Percentiles rank a stretch among this genome's conserved stretches.
phyloP scores from a whole-genome alignment of 2,329 filamentous ascomycete genomes.

The Rhinocladiella mackenziei region DNA sequence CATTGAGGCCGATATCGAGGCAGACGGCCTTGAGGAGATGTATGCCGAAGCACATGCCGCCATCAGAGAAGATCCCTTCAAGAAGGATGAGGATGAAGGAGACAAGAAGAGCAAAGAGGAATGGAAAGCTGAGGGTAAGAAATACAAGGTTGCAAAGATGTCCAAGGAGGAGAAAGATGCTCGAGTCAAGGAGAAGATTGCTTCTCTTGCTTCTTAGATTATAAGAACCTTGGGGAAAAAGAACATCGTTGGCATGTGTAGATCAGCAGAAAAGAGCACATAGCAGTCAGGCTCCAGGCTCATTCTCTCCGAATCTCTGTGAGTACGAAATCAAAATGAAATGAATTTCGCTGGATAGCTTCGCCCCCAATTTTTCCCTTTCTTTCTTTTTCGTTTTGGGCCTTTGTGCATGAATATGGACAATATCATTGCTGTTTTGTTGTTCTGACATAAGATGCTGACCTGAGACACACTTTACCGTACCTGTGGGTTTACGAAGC shows the following conservation, averaged over 20 bases:
- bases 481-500: too few species aligned
- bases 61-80: conserved; percentile 97
- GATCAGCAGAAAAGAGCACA: too few species aligned
- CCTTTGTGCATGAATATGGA: not conserved
- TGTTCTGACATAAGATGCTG: conserved; percentile 19
- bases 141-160: conserved; percentile 75
- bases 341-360: too few species aligned
- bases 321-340: too few species aligned
- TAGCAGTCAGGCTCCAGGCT: too few species aligned
- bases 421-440: not conserved
- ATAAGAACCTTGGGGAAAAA: too few species aligned
- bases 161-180: conserved; percentile 77
- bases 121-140: conserved; percentile 93
- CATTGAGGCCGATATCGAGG: conserved; percentile 94
- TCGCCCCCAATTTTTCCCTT: too few species aligned
- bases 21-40: conserved; percentile 93
- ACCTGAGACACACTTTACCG: too few species aligned
- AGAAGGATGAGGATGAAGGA: conserved; percentile 71
- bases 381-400: too few species aligned
- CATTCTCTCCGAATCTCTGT: too few species aligned
- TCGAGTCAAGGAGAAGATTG: conserved; percentile 87
- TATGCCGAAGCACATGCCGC: conserved; percentile 92
- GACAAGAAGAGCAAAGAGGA: conserved; percentile 96
- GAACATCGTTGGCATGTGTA: too few species aligned
- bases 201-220: conserved; percentile 58